These are phyloP conservation scores for Geotrichum armillariae DNA, from an alignment of 1,139 yeast species.

Conservation along the genomic window DNA sequence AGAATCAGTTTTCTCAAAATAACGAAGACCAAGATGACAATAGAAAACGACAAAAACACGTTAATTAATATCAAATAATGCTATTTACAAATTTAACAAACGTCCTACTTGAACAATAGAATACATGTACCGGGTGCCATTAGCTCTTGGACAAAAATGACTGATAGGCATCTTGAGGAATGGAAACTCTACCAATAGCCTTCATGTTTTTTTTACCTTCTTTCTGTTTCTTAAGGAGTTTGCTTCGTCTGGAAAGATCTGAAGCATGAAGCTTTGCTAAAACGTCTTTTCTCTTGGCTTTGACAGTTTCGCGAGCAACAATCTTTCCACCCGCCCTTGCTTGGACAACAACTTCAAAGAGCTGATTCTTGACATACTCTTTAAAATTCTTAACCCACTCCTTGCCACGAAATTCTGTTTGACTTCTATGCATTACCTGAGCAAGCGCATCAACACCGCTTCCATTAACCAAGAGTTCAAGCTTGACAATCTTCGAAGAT, in stretches of 20 bases:
- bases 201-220: slow-evolving; percentile 90
- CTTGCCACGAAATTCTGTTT: slow-evolving; percentile 68
- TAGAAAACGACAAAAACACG: slow-evolving; percentile 15
- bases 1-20: slow-evolving; percentile 43
- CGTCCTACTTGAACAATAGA: neutral
- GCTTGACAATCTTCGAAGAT: slow-evolving; percentile 76
- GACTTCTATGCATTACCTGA: slow-evolving; percentile 81
- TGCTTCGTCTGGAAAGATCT: slow-evolving; percentile 86
- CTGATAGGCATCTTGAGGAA: slow-evolving; percentile 75
- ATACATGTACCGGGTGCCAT: neutral
- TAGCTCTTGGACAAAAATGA: slow-evolving; percentile 38
- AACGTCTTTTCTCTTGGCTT: slow-evolving; percentile 92
- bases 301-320: slow-evolving; percentile 89
- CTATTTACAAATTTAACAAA: slow-evolving; percentile 2
- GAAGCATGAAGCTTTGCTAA: slow-evolving; percentile 90
- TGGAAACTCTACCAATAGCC: slow-evolving; percentile 71
- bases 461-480: slow-evolving; percentile 89
- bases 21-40: slow-evolving; percentile 17
- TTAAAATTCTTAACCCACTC: slow-evolving; percentile 83
- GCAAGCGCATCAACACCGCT: slow-evolving; percentile 90
- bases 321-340: slow-evolving; percentile 83
- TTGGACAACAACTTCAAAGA: slow-evolving; percentile 91
- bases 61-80: neutral
- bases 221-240: slow-evolving; percentile 82
- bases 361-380: slow-evolving; percentile 73